Base-by-base conservation (phyloP, 164 flowering plant species). In the Stephania yunnanensis region DNA sequence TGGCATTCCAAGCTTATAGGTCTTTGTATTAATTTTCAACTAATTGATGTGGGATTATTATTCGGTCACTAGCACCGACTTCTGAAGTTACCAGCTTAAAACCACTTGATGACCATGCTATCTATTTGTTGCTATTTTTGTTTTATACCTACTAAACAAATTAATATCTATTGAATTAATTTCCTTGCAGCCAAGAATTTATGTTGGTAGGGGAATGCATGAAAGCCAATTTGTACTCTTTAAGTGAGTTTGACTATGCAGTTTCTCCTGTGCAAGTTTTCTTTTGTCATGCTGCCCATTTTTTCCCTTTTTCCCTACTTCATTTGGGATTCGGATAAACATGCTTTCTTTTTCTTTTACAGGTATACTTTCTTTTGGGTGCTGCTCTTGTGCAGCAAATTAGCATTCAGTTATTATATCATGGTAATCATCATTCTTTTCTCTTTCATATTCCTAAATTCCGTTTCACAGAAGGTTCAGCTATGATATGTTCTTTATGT, bases 201-300 rank as follows among this genome's bases (percentile, higher is more conserved):
- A 92, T 86, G 86, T 96, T 68, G 99, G 97, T 55, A 88, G 99
- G 81, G 99, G 98, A 81, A 96, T 96, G 99, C 99, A 96, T 79
- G 99, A 96, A 83, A 96, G 98, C 74, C 97, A 92, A 80, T 89
- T 90, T 87, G 68, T 90, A 69, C 95, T 96, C 73, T 70, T 94
- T 61, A 96, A 92, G 99, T 94, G 83, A 89, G 98, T 88, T 71
- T 70, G 68, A 68, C 13, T 3, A 69, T n/a, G 3, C n/a, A 53
- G 76, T 30, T 20, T 63, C 19, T 46, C 68, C 66, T 58, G 53
- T 11, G 10, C 65, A 17, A 42, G 71, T 12, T 58, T 36, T 25
- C 9, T 3, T 2, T 6, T 5, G 25, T 61, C 7, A 2, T 61
- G n/a, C 8, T 30, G 20, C 6, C 8, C 31, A 11, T n/a, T 46